Evolutionary conservation across 306 rosid species (phyloP).

Genomic region (Pyrus betulifolia): DNA sequence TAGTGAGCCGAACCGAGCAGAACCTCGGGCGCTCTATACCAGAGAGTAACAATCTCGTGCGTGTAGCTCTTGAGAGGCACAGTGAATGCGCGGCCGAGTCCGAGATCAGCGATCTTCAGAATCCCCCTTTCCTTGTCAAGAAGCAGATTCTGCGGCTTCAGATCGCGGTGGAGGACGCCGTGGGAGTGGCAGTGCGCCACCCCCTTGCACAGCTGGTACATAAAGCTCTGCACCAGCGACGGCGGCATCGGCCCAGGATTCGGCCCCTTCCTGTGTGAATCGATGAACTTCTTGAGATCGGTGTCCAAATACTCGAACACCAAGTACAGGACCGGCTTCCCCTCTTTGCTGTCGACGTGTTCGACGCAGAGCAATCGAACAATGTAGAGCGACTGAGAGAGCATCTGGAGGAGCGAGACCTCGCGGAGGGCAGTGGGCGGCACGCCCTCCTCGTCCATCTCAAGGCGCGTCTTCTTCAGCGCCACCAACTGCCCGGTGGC

Average conservation of each 20-base stretch:
- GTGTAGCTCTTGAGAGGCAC: conserved; percentile 94
- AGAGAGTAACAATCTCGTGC: conserved; percentile 93
- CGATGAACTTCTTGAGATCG: conserved; percentile 86
- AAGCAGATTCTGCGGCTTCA: conserved; percentile 88
- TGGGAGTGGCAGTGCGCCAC: conserved; percentile 94
- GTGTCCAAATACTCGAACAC: conserved; percentile 91
- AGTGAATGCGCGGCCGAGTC: conserved; percentile 86
- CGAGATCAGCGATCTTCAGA: conserved; percentile 85
- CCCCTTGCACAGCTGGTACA: conserved; percentile 87
- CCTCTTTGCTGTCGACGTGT: conserved; percentile 48
- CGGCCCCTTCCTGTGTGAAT: conserved; percentile 71
- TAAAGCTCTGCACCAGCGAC: conserved; percentile 57
- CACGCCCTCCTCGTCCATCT: conserved; percentile 97
- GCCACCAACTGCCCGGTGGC: conserved; percentile 76
- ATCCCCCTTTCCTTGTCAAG: conserved; percentile 68
- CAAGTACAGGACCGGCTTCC: conserved; percentile 73
- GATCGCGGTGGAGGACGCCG: conserved; percentile 86
- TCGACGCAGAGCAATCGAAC: conserved; percentile 82
- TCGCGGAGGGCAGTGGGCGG: conserved; percentile 94
- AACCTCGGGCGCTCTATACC: conserved; percentile 96
- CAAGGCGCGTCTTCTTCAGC: conserved; percentile 75
- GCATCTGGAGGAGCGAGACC: conserved; percentile 85
- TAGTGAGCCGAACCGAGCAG: conserved; percentile 80
- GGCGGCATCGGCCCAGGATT: conserved; percentile 46
- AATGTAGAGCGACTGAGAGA: conserved; percentile 82